phyloP scores from a whole-genome alignment of 2,329 filamentous ascomycete genomes.

The Neofusicoccum parvum region DNA sequence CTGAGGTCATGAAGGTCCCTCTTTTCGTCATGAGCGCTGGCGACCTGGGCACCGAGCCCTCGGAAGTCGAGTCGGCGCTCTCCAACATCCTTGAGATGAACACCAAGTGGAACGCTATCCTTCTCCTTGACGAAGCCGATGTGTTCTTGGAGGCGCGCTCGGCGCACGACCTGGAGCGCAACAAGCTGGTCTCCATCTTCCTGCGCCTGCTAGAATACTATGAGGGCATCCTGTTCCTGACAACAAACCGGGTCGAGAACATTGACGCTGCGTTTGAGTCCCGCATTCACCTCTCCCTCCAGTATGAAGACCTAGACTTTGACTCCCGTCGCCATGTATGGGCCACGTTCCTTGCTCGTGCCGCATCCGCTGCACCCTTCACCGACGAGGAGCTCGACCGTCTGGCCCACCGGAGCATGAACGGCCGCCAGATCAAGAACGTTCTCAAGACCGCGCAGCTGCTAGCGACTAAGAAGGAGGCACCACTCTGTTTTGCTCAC shows the following conservation, averaged over 20 bases:
- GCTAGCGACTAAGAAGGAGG: slow-evolving; percentile 24
- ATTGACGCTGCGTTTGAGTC: slow-evolving; percentile 35
- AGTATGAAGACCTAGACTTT: slow-evolving; percentile 28
- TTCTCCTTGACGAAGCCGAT: slow-evolving; percentile 55
- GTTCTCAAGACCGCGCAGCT: slow-evolving; percentile 27
- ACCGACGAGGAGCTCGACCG: slow-evolving; percentile 17
- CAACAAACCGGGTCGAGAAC: slow-evolving; percentile 34
- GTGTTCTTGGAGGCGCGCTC: slow-evolving; percentile 35
- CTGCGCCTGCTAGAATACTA: slow-evolving; percentile 48
- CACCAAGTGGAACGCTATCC: slow-evolving; percentile 54
- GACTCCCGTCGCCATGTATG: slow-evolving; percentile 24
- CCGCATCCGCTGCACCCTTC: slow-evolving; percentile 13
- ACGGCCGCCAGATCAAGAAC: slow-evolving; percentile 29
- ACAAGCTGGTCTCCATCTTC: slow-evolving; percentile 34
- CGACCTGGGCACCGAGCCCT: slow-evolving; percentile 50
- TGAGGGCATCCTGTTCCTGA: slow-evolving; percentile 34
- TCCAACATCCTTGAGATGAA: slow-evolving; percentile 51
- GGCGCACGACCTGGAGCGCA: slow-evolving; percentile 32
- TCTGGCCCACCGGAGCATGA: slow-evolving; percentile 23
- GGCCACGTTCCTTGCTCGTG: slow-evolving; percentile 22
- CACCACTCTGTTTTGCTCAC: slow-evolving; percentile 23
- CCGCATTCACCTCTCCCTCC: slow-evolving; percentile 30
- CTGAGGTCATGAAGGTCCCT: slow-evolving; percentile 54
- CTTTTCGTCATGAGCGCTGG: slow-evolving; percentile 54
- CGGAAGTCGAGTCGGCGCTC: slow-evolving; percentile 48